Percentiles rank a stretch among this genome's conserved stretches.
phyloP scores from a whole-genome alignment of 768 basidiomycete genomes.

The Boletus tomentosulus region DNA sequence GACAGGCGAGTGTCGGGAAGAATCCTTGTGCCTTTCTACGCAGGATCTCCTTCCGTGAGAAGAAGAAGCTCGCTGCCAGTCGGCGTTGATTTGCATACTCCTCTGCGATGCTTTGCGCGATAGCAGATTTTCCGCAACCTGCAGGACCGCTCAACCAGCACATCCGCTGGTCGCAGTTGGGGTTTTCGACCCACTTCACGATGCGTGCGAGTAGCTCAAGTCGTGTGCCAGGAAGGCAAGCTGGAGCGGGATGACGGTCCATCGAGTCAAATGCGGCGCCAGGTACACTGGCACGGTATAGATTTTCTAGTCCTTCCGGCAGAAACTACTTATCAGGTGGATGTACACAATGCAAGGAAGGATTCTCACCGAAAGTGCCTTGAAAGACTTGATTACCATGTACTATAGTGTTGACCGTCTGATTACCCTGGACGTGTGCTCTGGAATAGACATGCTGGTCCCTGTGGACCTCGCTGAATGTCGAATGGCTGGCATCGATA shows the following conservation, averaged over 20 bases:
- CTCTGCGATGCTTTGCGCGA: slow-evolving; percentile 30
- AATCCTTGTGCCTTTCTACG: slow-evolving; percentile 22
- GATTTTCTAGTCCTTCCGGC: slow-evolving; percentile 11
- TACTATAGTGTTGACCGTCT: slow-evolving; percentile 13
- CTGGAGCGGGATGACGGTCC: slow-evolving; percentile 17
- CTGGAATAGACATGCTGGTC: slow-evolving; percentile 12
- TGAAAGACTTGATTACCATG: slow-evolving; percentile 20
- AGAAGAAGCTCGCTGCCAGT: slow-evolving; percentile 35
- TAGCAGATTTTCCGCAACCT: slow-evolving; percentile 21
- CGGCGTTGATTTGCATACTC: slow-evolving; percentile 13
- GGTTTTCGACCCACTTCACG: slow-evolving; percentile 13
- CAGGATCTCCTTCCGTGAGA: slow-evolving; percentile 22
- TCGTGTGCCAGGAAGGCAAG: slow-evolving; percentile 19
- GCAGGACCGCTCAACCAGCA: slow-evolving; percentile 25
- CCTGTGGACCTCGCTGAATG: slow-evolving; percentile 19
- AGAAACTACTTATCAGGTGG: not conserved
- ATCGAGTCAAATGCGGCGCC: slow-evolving; percentile 16
- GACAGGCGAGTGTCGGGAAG: slow-evolving; percentile 31
- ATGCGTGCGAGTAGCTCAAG: slow-evolving; percentile 12
- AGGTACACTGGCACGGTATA: slow-evolving; percentile 10
- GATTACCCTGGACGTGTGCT: slow-evolving; percentile 10
- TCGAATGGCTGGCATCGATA: slow-evolving; percentile 19
- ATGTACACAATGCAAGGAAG: not conserved
- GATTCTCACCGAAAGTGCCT: slow-evolving; percentile 6
- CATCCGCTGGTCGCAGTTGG: slow-evolving; percentile 2